Base-by-base conservation (phyloP, 2,329 filamentous ascomycete genomes). In the Coniochaeta pulveracea region DNA sequence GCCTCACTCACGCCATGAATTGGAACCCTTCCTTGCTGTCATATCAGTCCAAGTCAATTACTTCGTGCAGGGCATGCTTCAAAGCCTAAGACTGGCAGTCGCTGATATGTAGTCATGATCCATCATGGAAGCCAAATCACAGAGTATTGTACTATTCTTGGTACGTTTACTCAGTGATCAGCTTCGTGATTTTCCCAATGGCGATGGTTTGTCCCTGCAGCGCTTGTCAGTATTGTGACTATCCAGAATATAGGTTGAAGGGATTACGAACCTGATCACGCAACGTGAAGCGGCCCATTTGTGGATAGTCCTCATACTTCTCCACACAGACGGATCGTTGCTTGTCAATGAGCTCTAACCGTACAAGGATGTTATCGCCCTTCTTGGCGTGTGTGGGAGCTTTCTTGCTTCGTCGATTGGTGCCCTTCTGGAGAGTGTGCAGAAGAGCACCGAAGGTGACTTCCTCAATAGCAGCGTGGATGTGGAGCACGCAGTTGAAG, bases 121-220 rank as follows among this genome's bases (percentile, higher is more conserved):
- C n/a, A n/a, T n/a, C n/a, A n/a, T n/a, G n/a, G n/a, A n/a, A n/a
- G n/a, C n/a, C n/a, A n/a, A n/a, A n/a, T n/a, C n/a, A n/a, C n/a
- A n/a, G n/a, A n/a, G n/a, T n/a, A n/a, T n/a, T n/a, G n/a, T n/a
- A n/a, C n/a, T n/a, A n/a, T n/a, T n/a, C n/a, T n/a, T n/a, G n/a
- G n/a, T n/a, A n/a, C n/a, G 36, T 24, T 25, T 44, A 37, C 15
- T 53, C 50, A 3, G 42, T 46, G 47, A 76, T 67, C 42, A 98
- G 72, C 71, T 88, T 95, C 39, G 85, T 95, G 57, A 98, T 93
- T 74, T 98, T 98, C 52, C 91, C 91, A 63, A 98, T 98, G 36
- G 91, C 91, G 64, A 98, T 95, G 0, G 91, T 98, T 82, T 96
- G 89, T 49, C 91, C 91, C 79, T 96, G 52, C 35, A 15, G 21